phyloP scores from a whole-genome alignment of 331 rosid genomes.

The Cydonia oblonga region DNA sequence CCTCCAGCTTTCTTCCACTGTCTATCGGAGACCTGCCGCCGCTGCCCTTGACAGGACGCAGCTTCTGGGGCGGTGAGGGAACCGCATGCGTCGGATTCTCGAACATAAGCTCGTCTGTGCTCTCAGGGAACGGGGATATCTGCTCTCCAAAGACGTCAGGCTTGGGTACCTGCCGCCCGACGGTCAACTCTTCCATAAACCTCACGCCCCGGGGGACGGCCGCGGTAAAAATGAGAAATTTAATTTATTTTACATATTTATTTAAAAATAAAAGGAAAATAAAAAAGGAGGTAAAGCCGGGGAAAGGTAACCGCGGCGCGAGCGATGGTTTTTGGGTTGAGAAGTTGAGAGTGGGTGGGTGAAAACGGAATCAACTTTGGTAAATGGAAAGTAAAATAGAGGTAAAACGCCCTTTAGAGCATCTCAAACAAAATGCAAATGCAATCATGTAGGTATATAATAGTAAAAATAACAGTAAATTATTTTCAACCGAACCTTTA shows the following conservation, averaged over 20 bases:
- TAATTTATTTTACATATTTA: neutral
- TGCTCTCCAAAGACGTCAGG: slow-evolving; percentile 31
- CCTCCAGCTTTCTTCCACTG: neutral
- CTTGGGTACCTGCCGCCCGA: slow-evolving; percentile 20
- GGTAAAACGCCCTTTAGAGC: slow-evolving; percentile 27
- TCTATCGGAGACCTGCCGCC: slow-evolving; percentile 25
- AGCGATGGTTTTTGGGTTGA: slow-evolving; percentile 20
- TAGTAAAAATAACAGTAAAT: too few species aligned
- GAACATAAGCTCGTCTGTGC: slow-evolving; percentile 48
- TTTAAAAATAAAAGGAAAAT: neutral
- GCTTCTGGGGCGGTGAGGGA: slow-evolving; percentile 54
- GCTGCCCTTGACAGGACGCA: slow-evolving; percentile 60
- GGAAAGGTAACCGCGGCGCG: slow-evolving; percentile 16
- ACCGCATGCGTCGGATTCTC: slow-evolving; percentile 12
- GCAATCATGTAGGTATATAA: too few species aligned
- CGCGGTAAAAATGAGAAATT: slow-evolving; percentile 9
- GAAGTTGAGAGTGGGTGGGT: slow-evolving; percentile 8
- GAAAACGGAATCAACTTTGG: slow-evolving; percentile 19
- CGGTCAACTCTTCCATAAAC: slow-evolving; percentile 50
- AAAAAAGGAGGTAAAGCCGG: neutral
- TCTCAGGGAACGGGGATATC: slow-evolving; percentile 59
- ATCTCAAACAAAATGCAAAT: too few species aligned
- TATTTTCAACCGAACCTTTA: too few species aligned
- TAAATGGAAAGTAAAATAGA: slow-evolving; percentile 23
- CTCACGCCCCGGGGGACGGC: neutral